These are phyloP conservation scores for Suillus spraguei DNA, from an alignment of 768 basidiomycete genomes.

Conservation along the genomic window DNA sequence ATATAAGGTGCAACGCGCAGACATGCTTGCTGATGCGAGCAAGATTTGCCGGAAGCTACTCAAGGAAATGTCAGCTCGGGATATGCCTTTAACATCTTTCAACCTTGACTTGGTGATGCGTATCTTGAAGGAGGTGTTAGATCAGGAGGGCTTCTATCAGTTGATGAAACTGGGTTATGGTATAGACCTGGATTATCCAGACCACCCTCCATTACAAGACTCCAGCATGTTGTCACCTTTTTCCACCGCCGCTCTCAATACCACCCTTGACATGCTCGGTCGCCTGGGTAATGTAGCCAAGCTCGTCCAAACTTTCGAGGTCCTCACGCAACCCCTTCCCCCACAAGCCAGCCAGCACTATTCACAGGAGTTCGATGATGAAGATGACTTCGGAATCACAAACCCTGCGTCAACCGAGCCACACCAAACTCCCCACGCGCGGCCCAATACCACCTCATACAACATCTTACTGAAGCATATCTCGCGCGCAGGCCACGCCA, in stretches of 20 bases:
- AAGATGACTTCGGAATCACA: conserved; percentile 54
- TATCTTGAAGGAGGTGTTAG: conserved; percentile 64
- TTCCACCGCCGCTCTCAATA: conserved; percentile 71
- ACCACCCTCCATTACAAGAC: conserved; percentile 49
- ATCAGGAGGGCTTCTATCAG: conserved; percentile 55
- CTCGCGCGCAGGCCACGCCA: conserved; percentile 46
- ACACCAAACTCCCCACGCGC: conserved; percentile 43
- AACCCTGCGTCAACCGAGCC: conserved; percentile 40
- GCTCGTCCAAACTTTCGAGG: conserved; percentile 76
- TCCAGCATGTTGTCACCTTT: conserved; percentile 44
- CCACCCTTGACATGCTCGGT: conserved; percentile 71
- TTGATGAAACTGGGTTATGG: conserved; percentile 74
- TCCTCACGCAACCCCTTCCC: conserved; percentile 73
- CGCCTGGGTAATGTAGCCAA: conserved; percentile 59
- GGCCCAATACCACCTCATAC: conserved; percentile 71
- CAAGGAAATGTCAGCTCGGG: conserved; percentile 53
- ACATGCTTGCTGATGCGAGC: conserved; percentile 45
- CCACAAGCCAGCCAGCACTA: conserved; percentile 44
- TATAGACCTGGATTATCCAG: conserved; percentile 75
- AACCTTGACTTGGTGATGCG: conserved; percentile 71
- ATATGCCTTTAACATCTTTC: conserved; percentile 54
- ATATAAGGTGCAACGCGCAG: conserved; percentile 35
- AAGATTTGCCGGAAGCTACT: conserved; percentile 53
- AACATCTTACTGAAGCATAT: conserved; percentile 62
- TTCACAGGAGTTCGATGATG: conserved; percentile 64